Evolutionary conservation across 139 green algal genomes (phyloP).

Genomic region (Penium margaritaceum): DNA sequence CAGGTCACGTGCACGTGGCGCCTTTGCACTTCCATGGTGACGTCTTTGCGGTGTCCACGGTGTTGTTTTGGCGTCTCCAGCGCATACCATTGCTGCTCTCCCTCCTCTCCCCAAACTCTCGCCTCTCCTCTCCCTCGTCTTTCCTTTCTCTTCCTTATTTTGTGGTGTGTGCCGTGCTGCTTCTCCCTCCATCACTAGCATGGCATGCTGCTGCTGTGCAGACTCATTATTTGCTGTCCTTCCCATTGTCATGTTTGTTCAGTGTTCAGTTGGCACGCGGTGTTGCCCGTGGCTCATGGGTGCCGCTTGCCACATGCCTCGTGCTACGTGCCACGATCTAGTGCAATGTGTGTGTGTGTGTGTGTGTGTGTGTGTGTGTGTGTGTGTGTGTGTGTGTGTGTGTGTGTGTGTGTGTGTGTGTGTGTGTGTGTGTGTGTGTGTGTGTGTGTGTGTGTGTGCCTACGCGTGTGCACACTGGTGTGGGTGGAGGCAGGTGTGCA

Average conservation of each 20-base stretch:
- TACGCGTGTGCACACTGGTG: background rate
- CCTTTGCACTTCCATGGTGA: background rate
- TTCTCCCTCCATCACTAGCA: background rate
- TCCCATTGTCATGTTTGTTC: background rate
- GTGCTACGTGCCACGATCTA: background rate
- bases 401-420: no score
- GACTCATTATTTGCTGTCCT: background rate
- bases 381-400: no score
- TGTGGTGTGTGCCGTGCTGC: no score
- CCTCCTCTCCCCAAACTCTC: background rate
- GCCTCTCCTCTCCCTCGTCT: background rate
- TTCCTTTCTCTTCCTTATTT: background rate
- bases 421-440: background rate
- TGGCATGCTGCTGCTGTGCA: background rate
- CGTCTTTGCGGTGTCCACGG: background rate
- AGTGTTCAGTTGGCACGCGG: background rate
- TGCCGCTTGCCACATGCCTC: background rate
- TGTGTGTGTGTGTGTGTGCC: background rate
- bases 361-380: no score
- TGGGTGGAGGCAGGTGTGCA: slow-evolving; percentile 62
- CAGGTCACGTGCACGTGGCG: background rate
- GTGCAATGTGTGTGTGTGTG: background rate
- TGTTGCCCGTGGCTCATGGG: background rate
- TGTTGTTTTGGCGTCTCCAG: background rate
- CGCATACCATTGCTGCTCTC: background rate